These are phyloP conservation scores for Cladophialophora yegresii DNA, from an alignment of 2,329 filamentous ascomycete genomes.

Conservation along the genomic window DNA sequence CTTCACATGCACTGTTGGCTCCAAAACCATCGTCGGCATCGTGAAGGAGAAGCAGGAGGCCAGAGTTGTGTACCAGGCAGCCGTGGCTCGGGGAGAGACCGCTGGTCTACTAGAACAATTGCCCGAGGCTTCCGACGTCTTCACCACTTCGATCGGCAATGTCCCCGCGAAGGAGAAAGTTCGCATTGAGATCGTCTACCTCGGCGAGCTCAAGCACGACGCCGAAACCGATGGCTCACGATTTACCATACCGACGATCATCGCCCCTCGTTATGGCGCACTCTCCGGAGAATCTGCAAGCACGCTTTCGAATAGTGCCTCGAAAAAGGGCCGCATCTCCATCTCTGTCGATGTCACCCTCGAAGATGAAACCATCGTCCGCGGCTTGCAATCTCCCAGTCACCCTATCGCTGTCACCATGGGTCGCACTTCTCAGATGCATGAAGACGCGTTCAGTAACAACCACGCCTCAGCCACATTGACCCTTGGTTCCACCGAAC, in stretches of 20 bases:
- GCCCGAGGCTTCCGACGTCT: conserved; percentile 63
- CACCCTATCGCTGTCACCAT: conserved; percentile 68
- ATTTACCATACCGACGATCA: conserved; percentile 67
- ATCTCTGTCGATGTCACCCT: conserved; percentile 64
- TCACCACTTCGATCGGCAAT: conserved; percentile 68
- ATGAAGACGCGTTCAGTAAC: conserved; percentile 52
- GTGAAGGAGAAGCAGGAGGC: conserved; percentile 69
- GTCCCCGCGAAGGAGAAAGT: conserved; percentile 61
- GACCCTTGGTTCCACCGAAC: conserved; percentile 53
- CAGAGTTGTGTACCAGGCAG: conserved; percentile 60
- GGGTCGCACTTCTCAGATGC: conserved; percentile 57
- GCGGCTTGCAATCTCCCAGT: conserved; percentile 65
- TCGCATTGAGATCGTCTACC: conserved; percentile 64
- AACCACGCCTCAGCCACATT: conserved; percentile 65
- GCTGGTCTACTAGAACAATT: conserved; percentile 68
- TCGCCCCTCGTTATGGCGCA: conserved; percentile 67
- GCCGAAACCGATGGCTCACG: conserved; percentile 66
- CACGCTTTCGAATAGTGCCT: conserved; percentile 3
- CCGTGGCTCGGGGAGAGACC: conserved; percentile 59
- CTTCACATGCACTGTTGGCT: conserved; percentile 66
- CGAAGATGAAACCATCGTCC: conserved; percentile 58
- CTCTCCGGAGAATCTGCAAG: conserved; percentile 13
- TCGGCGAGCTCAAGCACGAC: conserved; percentile 73
- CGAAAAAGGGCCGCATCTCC: conserved; percentile 48
- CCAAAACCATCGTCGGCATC: conserved; percentile 58